phyloP scores from a whole-genome alignment of 192 early-diverging fungal species.

The Paraglomus occultum region DNA sequence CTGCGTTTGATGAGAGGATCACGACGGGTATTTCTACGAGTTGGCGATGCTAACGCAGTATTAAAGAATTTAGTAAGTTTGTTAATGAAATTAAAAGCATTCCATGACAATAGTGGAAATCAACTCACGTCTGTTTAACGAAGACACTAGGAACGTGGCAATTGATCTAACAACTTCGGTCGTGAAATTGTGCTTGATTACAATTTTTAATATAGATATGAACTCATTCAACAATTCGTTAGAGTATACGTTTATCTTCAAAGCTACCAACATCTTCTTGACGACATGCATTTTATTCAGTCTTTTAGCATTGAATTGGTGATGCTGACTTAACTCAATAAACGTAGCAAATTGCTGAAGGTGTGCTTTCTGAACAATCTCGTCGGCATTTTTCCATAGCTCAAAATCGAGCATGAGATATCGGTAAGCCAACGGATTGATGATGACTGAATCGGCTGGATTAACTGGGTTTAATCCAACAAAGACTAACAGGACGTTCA shows the following conservation, averaged over 20 bases:
- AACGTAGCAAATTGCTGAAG: constrained; percentile 61
- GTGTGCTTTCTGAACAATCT: constrained; percentile 55
- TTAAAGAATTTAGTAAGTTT: not conserved
- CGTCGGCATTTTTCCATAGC: constrained; percentile 57
- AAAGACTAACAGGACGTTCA: constrained; percentile 59
- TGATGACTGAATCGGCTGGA: constrained; percentile 59
- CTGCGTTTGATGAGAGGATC: constrained; percentile 18
- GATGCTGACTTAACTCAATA: constrained; percentile 53
- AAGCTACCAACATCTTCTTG: constrained; percentile 58
- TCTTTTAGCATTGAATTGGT: constrained; percentile 55
- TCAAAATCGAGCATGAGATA: constrained; percentile 67
- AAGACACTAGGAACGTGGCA: constrained; percentile 63
- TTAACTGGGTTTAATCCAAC: constrained; percentile 57
- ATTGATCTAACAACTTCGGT: constrained; percentile 57
- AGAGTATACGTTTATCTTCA: constrained; percentile 56
- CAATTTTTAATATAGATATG: constrained; percentile 51
- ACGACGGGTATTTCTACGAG: constrained; percentile 28
- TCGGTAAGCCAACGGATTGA: constrained; percentile 61
- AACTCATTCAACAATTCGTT: constrained; percentile 51
- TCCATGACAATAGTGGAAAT: not conserved
- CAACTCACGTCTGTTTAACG: constrained; percentile 52
- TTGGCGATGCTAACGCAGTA: constrained; percentile 17
- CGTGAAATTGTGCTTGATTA: constrained; percentile 55
- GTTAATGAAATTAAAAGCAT: not conserved
- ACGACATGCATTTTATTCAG: constrained; percentile 61